Evolutionary conservation across 2,329 filamentous ascomycete species (phyloP).

Genomic region (Trematosphaeria pertusa): DNA sequence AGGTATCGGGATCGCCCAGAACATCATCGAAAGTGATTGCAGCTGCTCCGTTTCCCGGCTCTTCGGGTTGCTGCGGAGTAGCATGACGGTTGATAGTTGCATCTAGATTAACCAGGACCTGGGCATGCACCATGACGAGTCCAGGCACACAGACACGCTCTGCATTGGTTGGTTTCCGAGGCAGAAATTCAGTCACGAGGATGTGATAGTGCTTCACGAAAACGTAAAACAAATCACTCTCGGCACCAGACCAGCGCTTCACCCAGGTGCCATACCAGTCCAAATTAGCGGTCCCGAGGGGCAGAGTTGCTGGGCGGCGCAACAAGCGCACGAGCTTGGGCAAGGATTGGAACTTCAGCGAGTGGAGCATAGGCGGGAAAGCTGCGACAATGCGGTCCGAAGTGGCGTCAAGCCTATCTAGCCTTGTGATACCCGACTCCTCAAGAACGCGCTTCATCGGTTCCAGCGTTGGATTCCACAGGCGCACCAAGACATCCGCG

Average conservation of each 20-base stretch:
- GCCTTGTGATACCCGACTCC: slow-evolving; percentile 68
- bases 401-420: slow-evolving; percentile 53
- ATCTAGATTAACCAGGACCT: slow-evolving; percentile 80
- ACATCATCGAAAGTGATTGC: slow-evolving; percentile 72
- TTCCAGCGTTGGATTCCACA: slow-evolving; percentile 77
- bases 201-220: slow-evolving; percentile 90
- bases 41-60: slow-evolving; percentile 48
- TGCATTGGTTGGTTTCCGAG: slow-evolving; percentile 56
- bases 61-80: slow-evolving; percentile 43
- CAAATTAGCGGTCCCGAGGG: slow-evolving; percentile 74
- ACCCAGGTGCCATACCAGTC: slow-evolving; percentile 87
- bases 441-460: slow-evolving; percentile 74
- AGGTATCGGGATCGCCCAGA: slow-evolving; percentile 69
- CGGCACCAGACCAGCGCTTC: slow-evolving; percentile 82
- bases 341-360: slow-evolving; percentile 69
- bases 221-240: slow-evolving; percentile 89
- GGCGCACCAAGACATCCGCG: slow-evolving; percentile 79
- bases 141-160: slow-evolving; percentile 74
- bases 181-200: slow-evolving; percentile 70
- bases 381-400: slow-evolving; percentile 70
- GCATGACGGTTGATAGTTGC: slow-evolving; percentile 80
- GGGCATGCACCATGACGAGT: slow-evolving; percentile 80
- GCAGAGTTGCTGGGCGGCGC: slow-evolving; percentile 69
- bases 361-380: slow-evolving; percentile 72
- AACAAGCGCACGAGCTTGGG: slow-evolving; percentile 66